Percentiles rank a stretch among this genome's conserved stretches.
These are phyloP conservation scores for Rhinocladiella mackenziei DNA, from an alignment of 2,329 filamentous ascomycete species.

Conservation along the genomic window DNA sequence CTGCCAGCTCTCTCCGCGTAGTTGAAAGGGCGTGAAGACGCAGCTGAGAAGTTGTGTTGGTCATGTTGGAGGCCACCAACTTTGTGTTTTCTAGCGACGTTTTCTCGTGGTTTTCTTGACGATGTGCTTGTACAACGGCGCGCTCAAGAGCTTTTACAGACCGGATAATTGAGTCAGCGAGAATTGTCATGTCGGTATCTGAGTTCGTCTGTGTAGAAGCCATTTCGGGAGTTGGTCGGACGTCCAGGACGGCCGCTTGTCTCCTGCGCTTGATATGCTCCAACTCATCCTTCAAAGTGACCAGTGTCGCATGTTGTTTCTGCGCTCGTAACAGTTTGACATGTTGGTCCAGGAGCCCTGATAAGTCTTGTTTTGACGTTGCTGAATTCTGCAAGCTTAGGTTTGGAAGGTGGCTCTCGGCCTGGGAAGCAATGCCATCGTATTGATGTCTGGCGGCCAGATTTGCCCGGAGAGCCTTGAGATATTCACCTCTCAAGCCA, in stretches of 20 bases:
- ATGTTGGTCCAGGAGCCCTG: conserved; percentile 6
- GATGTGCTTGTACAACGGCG: conserved; percentile 23
- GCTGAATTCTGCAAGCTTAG: not conserved
- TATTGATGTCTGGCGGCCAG: conserved; percentile 9
- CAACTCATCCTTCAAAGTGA: conserved; percentile 13
- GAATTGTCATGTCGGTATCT: not conserved
- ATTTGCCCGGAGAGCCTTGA: conserved; percentile 16
- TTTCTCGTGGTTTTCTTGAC: conserved; percentile 14
- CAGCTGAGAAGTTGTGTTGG: not conserved
- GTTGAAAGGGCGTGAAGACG: conserved; percentile 13
- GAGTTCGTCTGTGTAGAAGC: not conserved
- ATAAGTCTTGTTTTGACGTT: not conserved
- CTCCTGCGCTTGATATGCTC: not conserved
- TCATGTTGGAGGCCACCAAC: not conserved
- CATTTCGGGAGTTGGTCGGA: not conserved
- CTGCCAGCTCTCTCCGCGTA: conserved; percentile 19
- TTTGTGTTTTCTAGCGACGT: conserved; percentile 7
- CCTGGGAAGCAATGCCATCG: not conserved
- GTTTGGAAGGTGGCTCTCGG: not conserved
- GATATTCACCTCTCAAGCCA: conserved; percentile 20
- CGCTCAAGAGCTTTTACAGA: conserved; percentile 21
- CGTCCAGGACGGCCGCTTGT: not conserved
- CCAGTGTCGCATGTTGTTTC: conserved; percentile 9
- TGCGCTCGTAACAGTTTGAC: conserved; percentile 13
- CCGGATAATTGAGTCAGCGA: conserved; percentile 1